Base-by-base conservation (phyloP, 164 flowering plant genomes). In the Macadamia tetraphylla region DNA sequence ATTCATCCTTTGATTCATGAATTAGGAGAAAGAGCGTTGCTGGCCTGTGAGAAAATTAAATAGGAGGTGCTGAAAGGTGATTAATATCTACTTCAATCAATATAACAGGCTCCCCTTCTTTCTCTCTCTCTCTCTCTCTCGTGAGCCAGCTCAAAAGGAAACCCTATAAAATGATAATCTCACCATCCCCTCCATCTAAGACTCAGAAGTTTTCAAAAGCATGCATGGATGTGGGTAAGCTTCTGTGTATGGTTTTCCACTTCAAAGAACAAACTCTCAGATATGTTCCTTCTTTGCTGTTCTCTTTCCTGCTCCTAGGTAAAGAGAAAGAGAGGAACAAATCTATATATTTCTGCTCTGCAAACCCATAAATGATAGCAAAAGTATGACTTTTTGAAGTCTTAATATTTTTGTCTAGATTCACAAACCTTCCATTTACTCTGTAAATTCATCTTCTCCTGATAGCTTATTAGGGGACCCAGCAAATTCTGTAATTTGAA, bases 21-120 rank as follows among this genome's bases (percentile, higher is more conserved):
- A 23, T 23, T 23, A 23, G 23, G 53, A 49, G 51, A 62, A 32
- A 65, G 81, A 74, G 82, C 82, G 81, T 67, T 69, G 77, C 65
- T 59, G 64, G 65, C 86, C 76, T 88, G 92, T 86, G 90, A 86
- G 61, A 51, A 66, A 29, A 81, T 83, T 87, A 52, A 85, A 85
- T 83, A 43, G 69, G 66, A 76, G 65, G 80, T 63, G 82, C 81
- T 71, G 76, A 53, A 74, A 64, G 58, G 84, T 77, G 76, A 79
- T 73, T 79, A 35, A 35, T 23, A 35, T 78, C 67, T 6, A 10
- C 57, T 52, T 58, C 72, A 63, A 32, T 74, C 60, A 63, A 40
- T 58, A 30, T 46, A n/a, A 60, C 53, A 76, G 82, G 86, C 86
- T 81, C 85, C 82, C 23, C 23, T 23, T 23, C 23, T 23, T 23